Percentiles rank a stretch among this genome's conserved stretches.
phyloP scores from a whole-genome alignment of 768 basidiomycete genomes.

The Gloeopeniophorella convolvens region DNA sequence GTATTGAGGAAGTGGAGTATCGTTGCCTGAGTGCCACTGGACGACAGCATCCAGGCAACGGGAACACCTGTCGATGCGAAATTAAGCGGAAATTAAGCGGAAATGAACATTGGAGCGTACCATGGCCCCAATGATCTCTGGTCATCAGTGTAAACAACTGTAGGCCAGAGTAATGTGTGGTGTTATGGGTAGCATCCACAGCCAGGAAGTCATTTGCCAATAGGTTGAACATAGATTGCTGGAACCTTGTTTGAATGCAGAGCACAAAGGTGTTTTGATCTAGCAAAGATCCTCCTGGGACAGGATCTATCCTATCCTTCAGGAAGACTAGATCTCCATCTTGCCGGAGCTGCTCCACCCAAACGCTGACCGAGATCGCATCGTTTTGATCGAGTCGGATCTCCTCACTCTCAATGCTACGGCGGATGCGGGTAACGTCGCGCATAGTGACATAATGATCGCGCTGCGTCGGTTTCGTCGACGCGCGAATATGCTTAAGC shows the following conservation, averaged over 20 bases:
- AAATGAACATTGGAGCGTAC: not conserved
- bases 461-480: not conserved
- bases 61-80: not conserved
- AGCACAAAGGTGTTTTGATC: not conserved
- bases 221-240: not conserved
- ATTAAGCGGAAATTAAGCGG: not conserved
- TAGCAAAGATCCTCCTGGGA: not conserved
- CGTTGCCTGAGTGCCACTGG: not conserved
- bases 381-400: not conserved
- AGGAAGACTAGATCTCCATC: not conserved
- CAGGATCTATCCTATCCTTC: not conserved
- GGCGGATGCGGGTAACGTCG: not conserved
- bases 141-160: not conserved
- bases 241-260: not conserved
- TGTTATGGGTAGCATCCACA: too few relatives aligned
- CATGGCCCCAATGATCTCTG: conserved; percentile 3
- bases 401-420: not conserved
- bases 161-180: not conserved
- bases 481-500: not conserved
- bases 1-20: not conserved
- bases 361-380: not conserved
- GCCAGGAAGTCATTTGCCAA: not conserved
- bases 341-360: not conserved
- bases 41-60: too few relatives aligned
- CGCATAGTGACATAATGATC: not conserved